Evolutionary conservation across 768 basidiomycete genomes (phyloP).

Genomic region (Naganishia vaughanmartiniae): DNA sequence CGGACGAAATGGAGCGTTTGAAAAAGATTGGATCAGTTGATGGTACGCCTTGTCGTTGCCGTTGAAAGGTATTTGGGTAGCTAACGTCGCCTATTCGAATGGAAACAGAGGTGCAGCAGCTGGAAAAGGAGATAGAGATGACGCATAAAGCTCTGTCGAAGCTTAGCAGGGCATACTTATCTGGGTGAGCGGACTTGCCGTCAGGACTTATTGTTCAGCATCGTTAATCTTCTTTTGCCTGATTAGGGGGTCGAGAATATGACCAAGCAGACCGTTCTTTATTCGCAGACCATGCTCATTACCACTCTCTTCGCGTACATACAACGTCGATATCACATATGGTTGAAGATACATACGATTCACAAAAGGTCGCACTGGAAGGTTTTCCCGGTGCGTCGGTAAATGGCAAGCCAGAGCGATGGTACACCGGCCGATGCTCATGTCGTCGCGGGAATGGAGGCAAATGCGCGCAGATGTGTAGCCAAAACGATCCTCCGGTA

Average conservation of each 20-base stretch:
- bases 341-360: too few relatives aligned
- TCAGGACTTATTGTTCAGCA: not conserved
- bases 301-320: too few relatives aligned
- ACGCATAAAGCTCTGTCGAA: not conserved
- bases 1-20: not conserved
- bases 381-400: too few relatives aligned
- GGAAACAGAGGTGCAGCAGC: constrained; percentile 9
- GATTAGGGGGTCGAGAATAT: not conserved
- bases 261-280: not conserved
- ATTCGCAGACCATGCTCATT: too few relatives aligned
- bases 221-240: not conserved
- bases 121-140: not conserved
- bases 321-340: too few relatives aligned
- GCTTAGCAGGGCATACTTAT: not conserved
- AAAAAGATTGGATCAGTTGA: not conserved
- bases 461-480: too few relatives aligned
- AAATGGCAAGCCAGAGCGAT: too few relatives aligned
- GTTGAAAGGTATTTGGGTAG: not conserved
- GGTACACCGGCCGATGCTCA: too few relatives aligned
- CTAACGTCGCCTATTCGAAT: not conserved
- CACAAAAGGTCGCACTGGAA: too few relatives aligned
- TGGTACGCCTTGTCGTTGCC: not conserved
- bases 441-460: too few relatives aligned
- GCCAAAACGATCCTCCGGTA: too few relatives aligned
- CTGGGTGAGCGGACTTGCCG: not conserved